phyloP scores from a whole-genome alignment of 371 early-diverging fungal genomes.

The Rhizopus delemar region DNA sequence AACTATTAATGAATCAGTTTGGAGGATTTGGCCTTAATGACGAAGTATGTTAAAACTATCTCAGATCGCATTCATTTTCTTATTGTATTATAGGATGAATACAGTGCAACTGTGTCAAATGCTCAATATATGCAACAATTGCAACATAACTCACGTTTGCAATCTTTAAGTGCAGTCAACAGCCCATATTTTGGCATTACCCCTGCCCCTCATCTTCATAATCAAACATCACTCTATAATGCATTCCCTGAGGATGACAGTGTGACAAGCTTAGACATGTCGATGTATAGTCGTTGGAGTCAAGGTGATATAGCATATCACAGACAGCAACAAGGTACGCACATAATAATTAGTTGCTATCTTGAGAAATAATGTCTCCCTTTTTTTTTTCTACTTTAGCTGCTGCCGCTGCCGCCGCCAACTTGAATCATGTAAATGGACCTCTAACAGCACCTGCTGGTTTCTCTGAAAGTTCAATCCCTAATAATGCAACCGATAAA shows the following conservation, averaged over 20 bases:
- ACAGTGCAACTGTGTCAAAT: slow-evolving; percentile 10
- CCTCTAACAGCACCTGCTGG: slow-evolving; percentile 36
- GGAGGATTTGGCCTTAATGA: slow-evolving; percentile 38
- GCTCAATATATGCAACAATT: slow-evolving; percentile 29
- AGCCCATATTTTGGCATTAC: neutral
- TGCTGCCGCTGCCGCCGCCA: slow-evolving; percentile 30
- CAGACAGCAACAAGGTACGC: slow-evolving; percentile 22
- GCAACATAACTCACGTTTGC: slow-evolving; percentile 20
- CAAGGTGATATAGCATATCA: slow-evolving; percentile 30
- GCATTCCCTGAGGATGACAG: slow-evolving; percentile 2
- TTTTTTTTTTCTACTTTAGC: slow-evolving; percentile 15
- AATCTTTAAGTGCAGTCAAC: slow-evolving; percentile 2
- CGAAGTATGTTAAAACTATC: slow-evolving; percentile 21
- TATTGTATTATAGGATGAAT: slow-evolving; percentile 15
- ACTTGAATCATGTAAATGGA: slow-evolving; percentile 28
- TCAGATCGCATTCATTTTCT: neutral
- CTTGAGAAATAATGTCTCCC: too few species aligned
- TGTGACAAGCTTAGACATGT: slow-evolving; percentile 9
- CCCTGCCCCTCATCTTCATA: neutral
- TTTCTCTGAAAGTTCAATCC: slow-evolving; percentile 22
- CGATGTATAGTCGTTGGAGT: slow-evolving; percentile 27
- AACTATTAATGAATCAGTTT: slow-evolving; percentile 35
- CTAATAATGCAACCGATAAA: slow-evolving; percentile 38
- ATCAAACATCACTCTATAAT: neutral
- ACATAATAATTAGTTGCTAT: too few species aligned